Evolutionary conservation across 306 rosid species (phyloP).

Genomic region (Rosa chinensis): DNA sequence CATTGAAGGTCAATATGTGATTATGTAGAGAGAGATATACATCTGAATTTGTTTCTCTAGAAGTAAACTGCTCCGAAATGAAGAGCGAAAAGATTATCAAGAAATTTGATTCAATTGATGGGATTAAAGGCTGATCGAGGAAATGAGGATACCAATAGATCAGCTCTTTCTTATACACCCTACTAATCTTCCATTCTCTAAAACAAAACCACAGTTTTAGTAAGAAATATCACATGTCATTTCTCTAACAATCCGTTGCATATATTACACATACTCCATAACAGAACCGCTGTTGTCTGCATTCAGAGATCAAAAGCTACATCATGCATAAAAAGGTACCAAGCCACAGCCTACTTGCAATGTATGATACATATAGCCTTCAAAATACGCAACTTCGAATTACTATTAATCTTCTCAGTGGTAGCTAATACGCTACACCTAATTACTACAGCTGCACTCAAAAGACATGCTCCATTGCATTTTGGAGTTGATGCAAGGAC

Average conservation of each 20-base stretch:
- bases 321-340: background rate
- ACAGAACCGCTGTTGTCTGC: conserved; percentile 1
- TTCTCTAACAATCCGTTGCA: background rate
- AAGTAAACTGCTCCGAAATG: background rate
- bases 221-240: background rate
- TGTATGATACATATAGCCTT: background rate
- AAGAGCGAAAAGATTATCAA: background rate
- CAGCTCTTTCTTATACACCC: background rate
- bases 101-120: background rate
- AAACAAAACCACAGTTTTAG: background rate
- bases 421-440: background rate
- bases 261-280: background rate
- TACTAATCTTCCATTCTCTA: background rate
- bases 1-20: background rate
- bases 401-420: background rate
- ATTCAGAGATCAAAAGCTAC: background rate
- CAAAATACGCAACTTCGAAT: background rate
- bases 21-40: background rate
- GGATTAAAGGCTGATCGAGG: background rate
- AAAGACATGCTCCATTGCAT: background rate
- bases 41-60: background rate
- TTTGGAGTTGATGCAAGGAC: background rate
- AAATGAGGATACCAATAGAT: background rate
- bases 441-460: background rate
- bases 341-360: conserved; percentile 5